Percentiles rank a stretch among this genome's conserved stretches.
Evolutionary conservation across 2,329 filamentous ascomycete genomes (phyloP).

Genomic region (Rachicladosporium sp.): DNA sequence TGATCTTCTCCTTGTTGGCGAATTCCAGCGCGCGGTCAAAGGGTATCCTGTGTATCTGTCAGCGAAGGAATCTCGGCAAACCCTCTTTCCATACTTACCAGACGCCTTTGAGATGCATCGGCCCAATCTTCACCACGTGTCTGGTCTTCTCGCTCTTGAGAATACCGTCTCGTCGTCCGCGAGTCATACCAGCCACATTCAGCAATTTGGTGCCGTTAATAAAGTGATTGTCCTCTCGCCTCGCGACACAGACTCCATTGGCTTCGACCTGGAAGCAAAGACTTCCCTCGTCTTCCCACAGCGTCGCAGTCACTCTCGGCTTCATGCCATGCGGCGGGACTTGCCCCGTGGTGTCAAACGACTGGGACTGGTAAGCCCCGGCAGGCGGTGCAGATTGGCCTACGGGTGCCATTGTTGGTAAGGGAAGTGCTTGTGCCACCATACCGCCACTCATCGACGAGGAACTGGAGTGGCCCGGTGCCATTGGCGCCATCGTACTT

Average conservation of each 20-base stretch:
- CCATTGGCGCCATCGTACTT: conserved; percentile 71
- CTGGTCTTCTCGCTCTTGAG: conserved; percentile 94
- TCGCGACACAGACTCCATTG: conserved; percentile 86
- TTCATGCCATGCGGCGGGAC: conserved; percentile 89
- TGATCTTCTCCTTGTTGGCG: conserved; percentile 99
- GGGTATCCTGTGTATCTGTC: conserved; percentile 63
- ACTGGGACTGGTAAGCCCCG: conserved; percentile 30
- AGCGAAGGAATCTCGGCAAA: conserved; percentile 2
- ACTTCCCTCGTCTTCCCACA: conserved; percentile 98
- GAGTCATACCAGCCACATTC: conserved; percentile 96
- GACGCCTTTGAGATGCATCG: conserved; percentile 96
- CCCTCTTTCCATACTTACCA: conserved; percentile 50
- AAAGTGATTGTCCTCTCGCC: conserved; percentile 96
- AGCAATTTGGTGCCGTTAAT: conserved; percentile 96
- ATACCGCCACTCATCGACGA: conserved; percentile 55
- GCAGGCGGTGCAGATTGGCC: conserved; percentile 11
- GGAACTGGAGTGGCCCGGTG: conserved; percentile 53
- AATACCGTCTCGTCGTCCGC: conserved; percentile 88
- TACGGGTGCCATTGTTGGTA: conserved; percentile 29
- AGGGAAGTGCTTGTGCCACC: conserved; percentile 56
- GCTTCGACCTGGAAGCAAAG: conserved; percentile 97
- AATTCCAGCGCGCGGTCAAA: conserved; percentile 97
- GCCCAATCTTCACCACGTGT: conserved; percentile 96
- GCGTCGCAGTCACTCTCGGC: conserved; percentile 83
- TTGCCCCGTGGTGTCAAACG: conserved; percentile 81